These are phyloP conservation scores for Fraxinus platypoda DNA, from an alignment of 305 asterid species.

Conservation along the genomic window DNA sequence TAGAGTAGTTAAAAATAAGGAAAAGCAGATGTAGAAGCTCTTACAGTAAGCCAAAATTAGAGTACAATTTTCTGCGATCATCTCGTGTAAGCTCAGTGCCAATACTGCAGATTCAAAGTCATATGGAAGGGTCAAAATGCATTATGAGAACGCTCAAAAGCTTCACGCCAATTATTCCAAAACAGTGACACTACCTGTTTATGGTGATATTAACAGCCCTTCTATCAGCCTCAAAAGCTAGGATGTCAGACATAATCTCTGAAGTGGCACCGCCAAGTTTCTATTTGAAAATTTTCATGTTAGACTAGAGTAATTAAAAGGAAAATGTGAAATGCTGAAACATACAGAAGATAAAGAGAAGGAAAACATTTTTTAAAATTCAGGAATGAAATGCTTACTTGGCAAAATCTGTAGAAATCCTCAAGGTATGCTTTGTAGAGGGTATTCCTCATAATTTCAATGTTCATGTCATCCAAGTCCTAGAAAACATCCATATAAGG, in stretches of 20 bases:
- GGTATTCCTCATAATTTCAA: conserved; percentile 57
- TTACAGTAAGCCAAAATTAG: conserved; percentile 85
- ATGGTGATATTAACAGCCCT: conserved; percentile 97
- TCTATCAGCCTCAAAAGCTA: conserved; percentile 94
- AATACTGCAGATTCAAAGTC: conserved; percentile 53
- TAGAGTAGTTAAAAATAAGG: conserved; percentile 6
- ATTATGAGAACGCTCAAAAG: not conserved
- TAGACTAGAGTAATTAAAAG: not conserved
- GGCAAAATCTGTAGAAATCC: conserved; percentile 89
- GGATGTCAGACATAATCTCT: conserved; percentile 92
- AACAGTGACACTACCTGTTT: conserved; percentile 52
- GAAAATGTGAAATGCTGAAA: not conserved
- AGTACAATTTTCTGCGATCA: conserved; percentile 75
- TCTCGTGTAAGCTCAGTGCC: conserved; percentile 92
- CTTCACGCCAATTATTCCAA: not conserved
- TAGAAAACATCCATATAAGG: conserved; percentile 13
- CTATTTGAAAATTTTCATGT: conserved; percentile 35
- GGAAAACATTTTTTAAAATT: not conserved
- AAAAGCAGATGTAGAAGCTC: conserved; percentile 23
- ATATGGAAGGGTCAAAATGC: conserved; percentile 6
- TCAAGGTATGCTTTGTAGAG: conserved; percentile 97
- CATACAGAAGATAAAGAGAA: conserved; percentile 16
- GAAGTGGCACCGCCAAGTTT: conserved; percentile 95
- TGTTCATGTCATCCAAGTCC: conserved; percentile 63
- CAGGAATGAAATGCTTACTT: conserved; percentile 37